Evolutionary conservation across 768 basidiomycete genomes (phyloP), one percentile per base, ranked within the genome.

Genomic region (Phanerodontia chrysosporium): DNA sequence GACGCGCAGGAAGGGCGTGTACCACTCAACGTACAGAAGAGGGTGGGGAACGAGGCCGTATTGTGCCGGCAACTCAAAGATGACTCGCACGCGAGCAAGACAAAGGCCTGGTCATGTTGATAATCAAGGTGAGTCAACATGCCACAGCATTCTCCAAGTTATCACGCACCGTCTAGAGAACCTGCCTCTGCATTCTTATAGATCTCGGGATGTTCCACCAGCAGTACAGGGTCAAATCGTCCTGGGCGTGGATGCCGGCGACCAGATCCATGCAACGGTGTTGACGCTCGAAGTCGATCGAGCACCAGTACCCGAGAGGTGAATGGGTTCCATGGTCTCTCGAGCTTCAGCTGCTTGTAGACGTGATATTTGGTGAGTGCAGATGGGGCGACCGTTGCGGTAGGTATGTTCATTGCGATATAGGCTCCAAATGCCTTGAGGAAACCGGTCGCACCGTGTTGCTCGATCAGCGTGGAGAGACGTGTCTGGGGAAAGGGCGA

Each of bases 21-120:
- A 60, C 59, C 59, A 60, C 28, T 60, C 59, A 27, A 60, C 35
- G 29, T 60, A 60, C 18, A 51, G 32, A 2, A 60, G 25, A 12
- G 58, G 49, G 29, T 59, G 49, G 2, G 58, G 22, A 24, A 54
- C 18, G 9, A 36, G 39, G 16, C 58, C 58, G 27, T 42, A 52
- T 13, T 59, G 21, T 13, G 58, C 4, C 9, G 58, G 58, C 5
- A 59, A n/a, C 22, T 59, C 58, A 29, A 59, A 59, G 35, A 59
- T 52, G 18, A 54, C 51, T 2, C 51, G 58, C 10, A 59, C 35
- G 16, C 58, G 49, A 14, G 22, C 58, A 10, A 48, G 18, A 3
- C 58, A 51, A 8, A 59, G 29, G 22, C 58, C 58, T 59, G n/a
- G n/a, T n/a, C n/a, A n/a, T n/a, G n/a, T n/a, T n/a, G n/a, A n/a